Evolutionary conservation across 2,329 filamentous ascomycete species (phyloP), one percentile per base, ranked within the genome.

Genomic region (Aureobasidium sp.): DNA sequence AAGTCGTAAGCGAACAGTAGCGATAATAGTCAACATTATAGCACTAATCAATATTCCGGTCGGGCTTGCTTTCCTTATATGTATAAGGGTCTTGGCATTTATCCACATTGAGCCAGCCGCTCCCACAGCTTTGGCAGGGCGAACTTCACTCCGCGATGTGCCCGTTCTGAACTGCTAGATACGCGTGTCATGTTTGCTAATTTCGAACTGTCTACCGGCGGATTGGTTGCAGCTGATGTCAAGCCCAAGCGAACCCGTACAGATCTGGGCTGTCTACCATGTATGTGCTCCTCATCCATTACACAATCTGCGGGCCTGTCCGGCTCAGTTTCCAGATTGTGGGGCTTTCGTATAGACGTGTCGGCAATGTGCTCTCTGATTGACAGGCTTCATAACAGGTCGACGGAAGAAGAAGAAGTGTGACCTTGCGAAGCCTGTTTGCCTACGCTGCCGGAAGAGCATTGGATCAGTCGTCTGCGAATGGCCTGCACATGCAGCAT

Each of bases 101-200:
- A 27, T 44, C 45, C 27, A 15, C 0, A n/a, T 48, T 11, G 27
- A 48, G 45, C 45, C 4, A 48, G 45, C 45, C 45, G 27, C 45
- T 32, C 45, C 45, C 25, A 29, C 11, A 47, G 27, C 16, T 48
- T n/a, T 32, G 45, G 45, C 34, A 30, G 27, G 37, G 41, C 52
- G 34, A 47, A 37, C 54, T 21, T 48, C 54, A 47, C 32, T 58
- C 54, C 42, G 42, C 32, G 34, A 39, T 58, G 21, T 21, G 32
- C 42, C 53, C 53, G 53, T 3, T 54, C 41, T 57, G 41, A 57
- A 30, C 53, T 45, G 41, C 30, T 36, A 1, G 3, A 27, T 16
- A 15, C 11, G 27, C 37, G 53, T 58, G 57, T 59, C 57, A 59
- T 59, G 57, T 59, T 59, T 59, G 57, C 57, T 49, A 59, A 59